Base-by-base conservation (phyloP, 495 filamentous ascomycete genomes). In the Bryoglossum gracile region DNA sequence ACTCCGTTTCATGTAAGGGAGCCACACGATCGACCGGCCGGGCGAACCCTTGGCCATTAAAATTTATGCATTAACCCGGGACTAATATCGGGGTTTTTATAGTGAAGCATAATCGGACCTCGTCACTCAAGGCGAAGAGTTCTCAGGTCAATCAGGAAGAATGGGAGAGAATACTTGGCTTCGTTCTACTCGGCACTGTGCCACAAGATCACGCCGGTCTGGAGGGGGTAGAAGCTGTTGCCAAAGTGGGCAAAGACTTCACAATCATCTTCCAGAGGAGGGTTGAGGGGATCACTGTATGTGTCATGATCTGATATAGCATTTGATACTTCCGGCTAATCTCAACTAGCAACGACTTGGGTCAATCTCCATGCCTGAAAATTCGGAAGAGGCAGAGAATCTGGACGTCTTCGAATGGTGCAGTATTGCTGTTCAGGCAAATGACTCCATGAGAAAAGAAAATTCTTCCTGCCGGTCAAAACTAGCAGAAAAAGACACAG, bases 331-430 rank as follows among this genome's bases (percentile, higher is more conserved):
- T 8, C 1, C 10, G 34, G 40, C 40, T 51, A 33, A 50, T 53
- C 4, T 17, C 21, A 2, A 32, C 38, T 40, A 85, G 79, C 83
- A 86, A 82, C 75, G 75, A 24, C 76, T 92, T 3, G 87, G 88
- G 24, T 63, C 81, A 4, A 60, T 94, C 11, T 68, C 65, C 8
- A 66, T 95, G 0, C 59, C 67, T 23, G 69, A 80, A 60, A 70
- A 82, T 48, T 75, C 83, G 19, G 77, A 81, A 40, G 72, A 81
- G 21, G 77, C 81, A 41, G 72, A 82, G 47, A 78, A 75, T 16
- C 73, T 91, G 34, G 72, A 83, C 26, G 73, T 85, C 2, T 86
- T 85, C 49, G 80, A 86, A 41, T 94, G 88, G 89, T 75, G 78
- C 30, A 73, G 73, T 33, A 65, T 67, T 2, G 72, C 78, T 8